These are phyloP conservation scores for Karstenula rhodostoma DNA, from an alignment of 2,329 filamentous ascomycete genomes.

Conservation along the genomic window DNA sequence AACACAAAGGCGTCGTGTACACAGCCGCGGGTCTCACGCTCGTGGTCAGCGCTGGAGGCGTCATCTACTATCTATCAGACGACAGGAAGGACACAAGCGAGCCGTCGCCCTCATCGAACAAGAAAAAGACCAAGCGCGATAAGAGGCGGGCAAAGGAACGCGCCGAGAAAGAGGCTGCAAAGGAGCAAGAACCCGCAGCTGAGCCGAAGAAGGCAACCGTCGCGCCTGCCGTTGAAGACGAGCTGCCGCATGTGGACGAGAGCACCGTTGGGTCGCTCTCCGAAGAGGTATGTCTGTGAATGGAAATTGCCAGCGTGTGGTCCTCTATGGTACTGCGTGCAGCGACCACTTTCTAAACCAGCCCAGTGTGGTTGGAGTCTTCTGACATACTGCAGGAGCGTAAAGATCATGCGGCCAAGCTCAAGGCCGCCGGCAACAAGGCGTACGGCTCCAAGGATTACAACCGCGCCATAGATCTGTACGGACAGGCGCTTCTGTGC, in stretches of 20 bases:
- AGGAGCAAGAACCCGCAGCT: constrained; percentile 42
- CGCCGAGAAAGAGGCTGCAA: constrained; percentile 58
- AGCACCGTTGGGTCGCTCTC: constrained; percentile 53
- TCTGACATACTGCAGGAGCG: constrained; percentile 69
- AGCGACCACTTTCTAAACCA: too few relatives aligned
- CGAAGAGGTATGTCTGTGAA: constrained; percentile 46
- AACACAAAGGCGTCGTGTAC: constrained; percentile 95
- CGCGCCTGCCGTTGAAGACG: constrained; percentile 51
- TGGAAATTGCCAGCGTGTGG: background rate
- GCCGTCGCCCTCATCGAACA: constrained; percentile 46
- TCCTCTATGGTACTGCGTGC: background rate
- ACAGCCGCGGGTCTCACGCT: constrained; percentile 94
- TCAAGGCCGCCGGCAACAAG: constrained; percentile 96
- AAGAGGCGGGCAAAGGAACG: constrained; percentile 85
- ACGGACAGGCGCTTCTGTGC: constrained; percentile 95
- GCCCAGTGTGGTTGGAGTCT: too few relatives aligned
- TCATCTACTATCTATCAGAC: constrained; percentile 85
- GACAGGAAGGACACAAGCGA: constrained; percentile 52
- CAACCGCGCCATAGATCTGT: constrained; percentile 90
- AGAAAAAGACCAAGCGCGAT: constrained; percentile 89
- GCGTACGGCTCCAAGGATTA: constrained; percentile 95
- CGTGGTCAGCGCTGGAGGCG: constrained; percentile 88
- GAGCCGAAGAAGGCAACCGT: constrained; percentile 48
- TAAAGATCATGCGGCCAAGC: constrained; percentile 85
- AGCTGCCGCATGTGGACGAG: constrained; percentile 60